A percentile compares a stretch with the other conserved stretches of the same genome.
These are phyloP conservation scores for Cephalotrichum gorgonifer DNA, from an alignment of 2,329 filamentous ascomycete species.

Conservation along the genomic window DNA sequence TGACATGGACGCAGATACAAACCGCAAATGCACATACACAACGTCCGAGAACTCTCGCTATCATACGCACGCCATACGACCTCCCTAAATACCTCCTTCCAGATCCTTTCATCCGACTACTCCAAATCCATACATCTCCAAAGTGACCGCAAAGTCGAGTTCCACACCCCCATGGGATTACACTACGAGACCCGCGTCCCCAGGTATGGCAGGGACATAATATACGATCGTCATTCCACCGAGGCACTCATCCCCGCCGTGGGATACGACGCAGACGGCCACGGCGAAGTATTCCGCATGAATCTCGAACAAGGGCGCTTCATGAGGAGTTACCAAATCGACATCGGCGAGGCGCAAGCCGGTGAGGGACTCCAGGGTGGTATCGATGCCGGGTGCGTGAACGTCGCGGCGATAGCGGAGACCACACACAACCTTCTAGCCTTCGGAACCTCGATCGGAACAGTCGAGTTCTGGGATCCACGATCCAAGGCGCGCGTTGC, in stretches of 20 bases:
- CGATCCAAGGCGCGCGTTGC: conserved; percentile 74
- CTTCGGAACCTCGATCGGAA: conserved; percentile 91
- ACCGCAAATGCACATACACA: conserved; percentile 83
- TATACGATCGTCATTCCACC: conserved; percentile 72
- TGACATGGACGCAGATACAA: conserved; percentile 5
- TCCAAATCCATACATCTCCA: conserved; percentile 92
- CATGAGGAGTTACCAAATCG: conserved; percentile 87
- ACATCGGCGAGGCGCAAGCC: conserved; percentile 63
- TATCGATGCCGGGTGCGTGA: conserved; percentile 76
- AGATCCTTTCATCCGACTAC: conserved; percentile 82
- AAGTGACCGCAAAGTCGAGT: conserved; percentile 80
- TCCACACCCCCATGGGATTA: conserved; percentile 80
- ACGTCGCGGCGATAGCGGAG: conserved; percentile 78
- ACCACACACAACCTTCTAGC: conserved; percentile 81
- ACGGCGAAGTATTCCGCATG: conserved; percentile 84
- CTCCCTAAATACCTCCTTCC: conserved; percentile 82
- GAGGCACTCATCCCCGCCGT: conserved; percentile 84
- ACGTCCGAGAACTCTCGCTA: conserved; percentile 85
- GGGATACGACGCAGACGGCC: conserved; percentile 73
- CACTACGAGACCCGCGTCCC: conserved; percentile 87
- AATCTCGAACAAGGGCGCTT: conserved; percentile 89
- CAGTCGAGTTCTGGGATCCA: conserved; percentile 93
- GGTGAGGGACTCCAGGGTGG: conserved; percentile 65
- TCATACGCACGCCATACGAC: conserved; percentile 89
- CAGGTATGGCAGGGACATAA: conserved; percentile 80